phyloP scores from a whole-genome alignment of 2,329 filamentous ascomycete species.

The Fusarium verrucosum region DNA sequence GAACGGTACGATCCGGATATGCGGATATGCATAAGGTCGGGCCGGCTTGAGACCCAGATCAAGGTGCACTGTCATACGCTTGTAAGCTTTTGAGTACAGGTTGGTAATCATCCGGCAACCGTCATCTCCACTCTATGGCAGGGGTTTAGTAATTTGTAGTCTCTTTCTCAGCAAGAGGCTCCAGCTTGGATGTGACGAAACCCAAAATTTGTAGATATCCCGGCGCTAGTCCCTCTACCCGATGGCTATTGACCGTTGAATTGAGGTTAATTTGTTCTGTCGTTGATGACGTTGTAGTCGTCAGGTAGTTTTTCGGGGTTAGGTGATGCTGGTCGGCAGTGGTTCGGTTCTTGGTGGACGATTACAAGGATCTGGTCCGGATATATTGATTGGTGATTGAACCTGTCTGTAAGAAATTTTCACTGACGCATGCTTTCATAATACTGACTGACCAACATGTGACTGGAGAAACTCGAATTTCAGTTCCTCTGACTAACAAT shows the following conservation, averaged over 20 bases:
- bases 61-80: slow-evolving; percentile 10
- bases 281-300: background rate
- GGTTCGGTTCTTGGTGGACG: background rate
- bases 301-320: too few species aligned
- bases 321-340: too few species aligned
- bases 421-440: too few species aligned
- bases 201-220: too few species aligned
- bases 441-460: too few species aligned
- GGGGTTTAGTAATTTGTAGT: slow-evolving; percentile 27
- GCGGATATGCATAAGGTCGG: slow-evolving; percentile 10
- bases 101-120: slow-evolving; percentile 28
- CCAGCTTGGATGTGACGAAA: background rate
- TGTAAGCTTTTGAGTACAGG: slow-evolving; percentile 13
- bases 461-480: too few species aligned
- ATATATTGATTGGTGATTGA: too few species aligned
- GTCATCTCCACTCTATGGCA: slow-evolving; percentile 1
- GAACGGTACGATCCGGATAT: too few species aligned
- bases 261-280: background rate
- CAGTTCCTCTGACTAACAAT: too few species aligned
- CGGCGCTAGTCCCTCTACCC: background rate
- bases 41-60: background rate
- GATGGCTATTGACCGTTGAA: background rate
- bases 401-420: too few species aligned
- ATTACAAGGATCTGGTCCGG: too few species aligned
- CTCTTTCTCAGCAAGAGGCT: slow-evolving; percentile 24